Base-by-base conservation (phyloP, 305 asterid species). In the Rubia tinctorum region DNA sequence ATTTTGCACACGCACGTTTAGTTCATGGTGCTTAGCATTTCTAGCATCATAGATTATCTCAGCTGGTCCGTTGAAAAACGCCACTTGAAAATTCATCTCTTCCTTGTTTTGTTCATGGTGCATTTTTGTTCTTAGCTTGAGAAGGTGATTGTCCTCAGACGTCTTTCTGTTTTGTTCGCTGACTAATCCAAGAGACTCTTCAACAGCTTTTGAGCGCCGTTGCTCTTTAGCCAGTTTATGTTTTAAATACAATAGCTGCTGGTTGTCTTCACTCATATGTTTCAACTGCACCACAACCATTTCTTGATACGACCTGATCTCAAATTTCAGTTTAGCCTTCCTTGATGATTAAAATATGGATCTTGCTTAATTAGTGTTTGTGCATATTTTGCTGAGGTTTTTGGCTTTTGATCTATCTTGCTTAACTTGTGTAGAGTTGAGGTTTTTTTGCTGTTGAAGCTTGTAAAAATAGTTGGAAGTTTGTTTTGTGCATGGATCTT, bases 181-280 rank as follows among this genome's bases (percentile, higher is more conserved):
- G 62, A 89, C n/a, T 1, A 71, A 0, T 6, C 73, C 82, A 49
- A 3, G 10, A 25, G 85, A 69, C 79, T 89, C 92, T 78, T 81
- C 82, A 18, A 86, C 83, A 66, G 91, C 91, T 76, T 85, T 85
- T 60, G 88, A 86, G 76, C 47, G 86, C 72, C 0, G 79, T 77
- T 85, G 87, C 66, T 89, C 92, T 68, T 83, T 87, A 8, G 51
- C 84, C 56, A 77, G 90, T 81, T 73, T 85, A 80, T 78, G 78
- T 77, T 83, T 91, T 20, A 58, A 81, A 78, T 74, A 88, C 0
- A 11, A 0, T 11, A 88, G 82, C 76, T 80, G 92, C 68, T 93
- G 92, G 74, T 90, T 90, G 1, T 91, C 96, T 76, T 89, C 98
- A 15, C 82, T 85, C 97, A 88, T 89, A 75, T 85, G 90, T 78